A percentile compares a stretch with the other conserved stretches of the same genome.
These are phyloP conservation scores for Neophaeococcomyces aloes DNA, from an alignment of 2,329 filamentous ascomycete species.

Conservation along the genomic window DNA sequence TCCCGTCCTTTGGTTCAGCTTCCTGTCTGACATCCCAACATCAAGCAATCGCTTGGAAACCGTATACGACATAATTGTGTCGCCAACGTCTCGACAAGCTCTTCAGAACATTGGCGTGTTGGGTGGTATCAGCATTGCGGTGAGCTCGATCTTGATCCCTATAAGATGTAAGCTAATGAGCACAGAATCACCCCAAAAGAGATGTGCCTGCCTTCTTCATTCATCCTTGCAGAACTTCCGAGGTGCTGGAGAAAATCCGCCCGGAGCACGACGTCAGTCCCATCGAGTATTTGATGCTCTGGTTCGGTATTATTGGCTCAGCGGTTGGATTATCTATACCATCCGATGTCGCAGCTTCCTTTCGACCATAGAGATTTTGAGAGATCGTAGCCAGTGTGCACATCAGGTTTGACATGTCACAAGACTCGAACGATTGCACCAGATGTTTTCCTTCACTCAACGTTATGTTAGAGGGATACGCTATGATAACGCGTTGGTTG, in stretches of 20 bases:
- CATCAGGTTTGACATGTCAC: neutral
- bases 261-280: conserved; percentile 29
- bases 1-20: conserved; percentile 65
- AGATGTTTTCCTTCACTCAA: too few relatives aligned
- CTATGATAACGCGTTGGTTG: too few relatives aligned
- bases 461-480: too few relatives aligned
- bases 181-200: conserved; percentile 71
- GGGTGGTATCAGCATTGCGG: conserved; percentile 65
- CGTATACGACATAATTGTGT: conserved; percentile 61
- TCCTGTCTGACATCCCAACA: conserved; percentile 48
- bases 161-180: conserved; percentile 27
- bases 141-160: conserved; percentile 36
- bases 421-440: neutral
- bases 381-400: too few relatives aligned
- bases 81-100: conserved; percentile 50
- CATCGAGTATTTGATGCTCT: conserved; percentile 68
- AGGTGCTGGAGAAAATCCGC: conserved; percentile 61
- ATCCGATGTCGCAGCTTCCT: conserved; percentile 44
- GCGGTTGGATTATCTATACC: conserved; percentile 71
- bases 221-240: conserved; percentile 81
- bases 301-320: conserved; percentile 78
- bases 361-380: neutral
- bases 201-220: conserved; percentile 76
- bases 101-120: conserved; percentile 54
- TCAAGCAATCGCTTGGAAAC: conserved; percentile 54